A percentile compares a stretch with the other conserved stretches of the same genome.
phyloP scores from a whole-genome alignment of 2,329 filamentous ascomycete genomes.

The Penicillium sp. region DNA sequence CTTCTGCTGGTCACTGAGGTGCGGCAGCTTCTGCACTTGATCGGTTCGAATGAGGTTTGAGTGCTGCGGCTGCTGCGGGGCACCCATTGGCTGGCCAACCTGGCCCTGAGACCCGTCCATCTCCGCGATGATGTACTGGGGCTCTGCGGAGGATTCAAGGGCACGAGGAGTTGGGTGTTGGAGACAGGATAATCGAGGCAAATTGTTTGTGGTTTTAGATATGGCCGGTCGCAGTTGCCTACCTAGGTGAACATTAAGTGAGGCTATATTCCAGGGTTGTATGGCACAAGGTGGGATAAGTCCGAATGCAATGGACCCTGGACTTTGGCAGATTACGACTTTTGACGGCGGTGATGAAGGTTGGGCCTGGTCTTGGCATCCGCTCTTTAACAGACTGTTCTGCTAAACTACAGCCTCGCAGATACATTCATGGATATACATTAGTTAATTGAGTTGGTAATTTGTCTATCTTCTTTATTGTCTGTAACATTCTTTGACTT shows the following conservation, averaged over 20 bases:
- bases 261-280: neutral
- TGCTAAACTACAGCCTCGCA: neutral
- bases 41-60: slow-evolving; percentile 51
- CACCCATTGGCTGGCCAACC: slow-evolving; percentile 29
- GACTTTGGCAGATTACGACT: neutral
- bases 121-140: slow-evolving; percentile 6
- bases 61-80: slow-evolving; percentile 39
- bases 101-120: slow-evolving; percentile 36
- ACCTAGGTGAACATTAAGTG: neutral
- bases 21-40: slow-evolving; percentile 52
- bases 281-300: neutral
- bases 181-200: neutral
- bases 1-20: slow-evolving; percentile 55
- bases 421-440: neutral
- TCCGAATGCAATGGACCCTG: neutral
- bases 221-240: neutral
- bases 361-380: slow-evolving; percentile 6
- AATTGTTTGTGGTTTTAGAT: neutral
- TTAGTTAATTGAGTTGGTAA: neutral
- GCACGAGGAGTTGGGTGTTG: neutral
- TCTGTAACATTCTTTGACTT: neutral
- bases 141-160: neutral
- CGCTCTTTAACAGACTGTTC: neutral
- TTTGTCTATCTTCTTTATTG: no score
- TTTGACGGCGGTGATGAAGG: slow-evolving; percentile 1